These are phyloP conservation scores for Collybia sordida DNA, from an alignment of 768 basidiomycete species.

Conservation along the genomic window DNA sequence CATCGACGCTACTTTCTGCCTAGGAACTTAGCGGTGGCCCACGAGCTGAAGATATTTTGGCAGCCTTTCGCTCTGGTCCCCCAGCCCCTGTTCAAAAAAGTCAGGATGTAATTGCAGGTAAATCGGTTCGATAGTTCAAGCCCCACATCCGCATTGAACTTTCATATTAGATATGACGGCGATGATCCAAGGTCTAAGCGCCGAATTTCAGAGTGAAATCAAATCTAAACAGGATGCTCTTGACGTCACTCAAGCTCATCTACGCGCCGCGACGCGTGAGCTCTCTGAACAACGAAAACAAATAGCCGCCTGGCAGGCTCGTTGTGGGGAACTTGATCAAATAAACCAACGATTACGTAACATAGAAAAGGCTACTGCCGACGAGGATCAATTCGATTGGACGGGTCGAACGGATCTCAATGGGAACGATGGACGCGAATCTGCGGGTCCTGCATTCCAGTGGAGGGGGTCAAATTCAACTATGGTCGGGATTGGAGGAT, in stretches of 20 bases:
- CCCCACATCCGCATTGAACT: constrained; percentile 1
- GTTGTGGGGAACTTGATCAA: constrained; percentile 79
- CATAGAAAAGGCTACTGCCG: constrained; percentile 72
- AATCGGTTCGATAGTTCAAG: constrained; percentile 2
- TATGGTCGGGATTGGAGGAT: constrained; percentile 61
- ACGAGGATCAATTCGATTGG: constrained; percentile 88
- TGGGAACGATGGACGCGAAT: constrained; percentile 35
- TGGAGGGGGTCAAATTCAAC: constrained; percentile 68
- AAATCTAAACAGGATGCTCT: constrained; percentile 84
- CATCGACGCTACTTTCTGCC: constrained; percentile 1
- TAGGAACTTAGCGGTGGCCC: constrained; percentile 72
- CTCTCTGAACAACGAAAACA: constrained; percentile 89
- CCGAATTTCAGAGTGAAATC: constrained; percentile 82
- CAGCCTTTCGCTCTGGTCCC: constrained; percentile 70
- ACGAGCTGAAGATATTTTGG: constrained; percentile 78
- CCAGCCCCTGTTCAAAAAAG: constrained; percentile 83
- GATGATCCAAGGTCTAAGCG: constrained; percentile 77
- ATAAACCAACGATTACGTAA: constrained; percentile 80
- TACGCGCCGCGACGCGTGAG: constrained; percentile 87
- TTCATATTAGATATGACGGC: constrained; percentile 62
- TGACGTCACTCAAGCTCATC: constrained; percentile 83
- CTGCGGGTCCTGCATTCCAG: constrained; percentile 66
- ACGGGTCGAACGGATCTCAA: constrained; percentile 66
- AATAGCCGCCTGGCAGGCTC: constrained; percentile 71
- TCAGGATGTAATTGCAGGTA: constrained; percentile 82